Conservation (phyloP, 768 basidiomycete species). For the Leccinum fibrillosum region DNA sequence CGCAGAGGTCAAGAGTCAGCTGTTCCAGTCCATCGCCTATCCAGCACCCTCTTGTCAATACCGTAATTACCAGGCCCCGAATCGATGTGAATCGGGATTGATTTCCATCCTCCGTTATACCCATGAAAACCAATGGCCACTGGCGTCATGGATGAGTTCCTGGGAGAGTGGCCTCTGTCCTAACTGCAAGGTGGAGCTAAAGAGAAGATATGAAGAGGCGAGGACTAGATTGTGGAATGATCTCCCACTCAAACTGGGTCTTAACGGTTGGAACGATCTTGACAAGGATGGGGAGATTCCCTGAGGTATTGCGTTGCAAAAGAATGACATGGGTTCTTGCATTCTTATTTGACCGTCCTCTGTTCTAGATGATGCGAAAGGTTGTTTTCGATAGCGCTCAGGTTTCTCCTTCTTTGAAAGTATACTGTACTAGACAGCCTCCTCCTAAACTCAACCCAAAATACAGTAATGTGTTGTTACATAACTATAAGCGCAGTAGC, state of each 20-base stretch:
- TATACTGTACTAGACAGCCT: not conserved
- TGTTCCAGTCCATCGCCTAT: not conserved
- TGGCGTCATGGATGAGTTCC: not conserved
- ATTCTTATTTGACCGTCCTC: not conserved
- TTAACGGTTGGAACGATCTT: conserved; percentile 7
- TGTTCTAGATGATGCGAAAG: not conserved
- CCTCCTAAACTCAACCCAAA: too few species aligned
- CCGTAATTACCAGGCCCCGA: not conserved
- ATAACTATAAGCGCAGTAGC: too few species aligned
- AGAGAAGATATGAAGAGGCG: not conserved
- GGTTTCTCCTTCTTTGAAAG: not conserved
- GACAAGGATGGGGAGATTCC: not conserved
- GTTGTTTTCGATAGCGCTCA: not conserved
- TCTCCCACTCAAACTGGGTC: conserved; percentile 1
- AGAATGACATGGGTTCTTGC: not conserved
- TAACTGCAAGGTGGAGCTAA: not conserved
- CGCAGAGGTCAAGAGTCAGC: not conserved
- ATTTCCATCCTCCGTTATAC: not conserved
- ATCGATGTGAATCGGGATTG: not conserved
- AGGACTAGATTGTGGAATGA: not conserved
- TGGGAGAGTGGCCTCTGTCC: conserved; percentile 7
- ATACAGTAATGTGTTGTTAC: not conserved
- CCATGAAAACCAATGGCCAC: not conserved
- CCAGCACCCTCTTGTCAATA: not conserved
- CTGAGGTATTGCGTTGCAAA: not conserved